A percentile compares a stretch with the other conserved stretches of the same genome.
phyloP scores from a whole-genome alignment of 306 rosid species.

The Abrus precatorius region DNA sequence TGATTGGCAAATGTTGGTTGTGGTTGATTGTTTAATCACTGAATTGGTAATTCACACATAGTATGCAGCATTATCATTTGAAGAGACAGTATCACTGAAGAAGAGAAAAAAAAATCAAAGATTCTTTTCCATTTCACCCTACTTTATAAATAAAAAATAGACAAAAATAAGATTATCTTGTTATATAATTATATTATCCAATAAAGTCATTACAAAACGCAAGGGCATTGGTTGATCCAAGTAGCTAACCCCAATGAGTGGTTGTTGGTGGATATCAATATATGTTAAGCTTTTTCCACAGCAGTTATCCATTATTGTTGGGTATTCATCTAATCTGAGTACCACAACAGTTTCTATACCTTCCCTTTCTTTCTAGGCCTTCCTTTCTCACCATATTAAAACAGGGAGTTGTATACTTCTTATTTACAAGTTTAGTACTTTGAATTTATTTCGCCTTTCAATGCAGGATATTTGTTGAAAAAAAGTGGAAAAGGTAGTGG shows the following conservation, averaged over 20 bases:
- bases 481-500: constrained; percentile 65
- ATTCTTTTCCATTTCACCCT: background rate
- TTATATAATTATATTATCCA: constrained; percentile 26
- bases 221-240: constrained; percentile 8
- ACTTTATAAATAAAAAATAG: constrained; percentile 19
- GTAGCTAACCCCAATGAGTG: constrained; percentile 13
- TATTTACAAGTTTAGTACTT: constrained; percentile 32
- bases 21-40: constrained; percentile 43
- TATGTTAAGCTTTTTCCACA: constrained; percentile 30
- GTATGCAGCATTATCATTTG: constrained; percentile 12
- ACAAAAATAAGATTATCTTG: constrained; percentile 19
- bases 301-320: constrained; percentile 7
- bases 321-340: constrained; percentile 14
- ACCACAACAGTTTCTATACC: constrained; percentile 31
- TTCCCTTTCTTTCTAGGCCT: constrained; percentile 24
- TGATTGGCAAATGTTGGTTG: constrained; percentile 25
- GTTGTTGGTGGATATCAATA: constrained; percentile 19
- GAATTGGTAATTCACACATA: constrained; percentile 32
- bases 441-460: constrained; percentile 39
- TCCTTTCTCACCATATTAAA: constrained; percentile 24
- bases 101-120: constrained; percentile 7
- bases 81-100: constrained; percentile 11
- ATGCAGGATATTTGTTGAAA: constrained; percentile 66
- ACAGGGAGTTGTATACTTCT: constrained; percentile 26
- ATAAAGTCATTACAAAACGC: background rate